Evolutionary conservation across 306 rosid genomes (phyloP).

Genomic region (Gastrolobium villosum): DNA sequence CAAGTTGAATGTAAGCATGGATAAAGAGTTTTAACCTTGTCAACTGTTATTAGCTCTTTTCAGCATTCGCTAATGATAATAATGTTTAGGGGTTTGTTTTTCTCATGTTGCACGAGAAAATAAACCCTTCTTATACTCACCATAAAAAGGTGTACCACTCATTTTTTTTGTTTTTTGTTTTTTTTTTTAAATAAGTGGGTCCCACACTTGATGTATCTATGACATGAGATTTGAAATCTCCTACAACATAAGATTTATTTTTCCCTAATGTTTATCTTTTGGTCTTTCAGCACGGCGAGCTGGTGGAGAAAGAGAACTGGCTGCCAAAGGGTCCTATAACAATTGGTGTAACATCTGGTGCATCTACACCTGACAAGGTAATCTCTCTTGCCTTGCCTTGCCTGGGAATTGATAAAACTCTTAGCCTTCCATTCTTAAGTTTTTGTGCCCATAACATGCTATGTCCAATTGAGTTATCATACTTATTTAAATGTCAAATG

Average conservation of each 20-base stretch:
- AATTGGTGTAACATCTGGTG: constrained; percentile 96
- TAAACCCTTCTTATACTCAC: too few species aligned
- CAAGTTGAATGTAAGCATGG: constrained; percentile 76
- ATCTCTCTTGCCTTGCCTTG: constrained; percentile 37
- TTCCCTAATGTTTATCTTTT: constrained; percentile 14
- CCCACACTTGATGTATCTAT: too few species aligned
- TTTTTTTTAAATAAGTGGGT: too few species aligned
- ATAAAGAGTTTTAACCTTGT: constrained; percentile 24
- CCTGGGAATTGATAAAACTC: not conserved
- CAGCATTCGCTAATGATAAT: not conserved
- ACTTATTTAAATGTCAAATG: not conserved
- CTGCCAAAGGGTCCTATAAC: constrained; percentile 87
- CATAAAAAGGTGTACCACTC: too few species aligned
- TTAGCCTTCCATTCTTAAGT: constrained; percentile 27
- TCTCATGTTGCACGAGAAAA: too few species aligned
- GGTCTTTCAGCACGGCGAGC: constrained; percentile 84
- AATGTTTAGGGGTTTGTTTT: too few species aligned
- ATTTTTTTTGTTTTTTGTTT: too few species aligned
- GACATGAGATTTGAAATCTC: too few species aligned
- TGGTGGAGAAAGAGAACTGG: constrained; percentile 92
- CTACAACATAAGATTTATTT: too few species aligned
- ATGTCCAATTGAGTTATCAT: not conserved
- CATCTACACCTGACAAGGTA: constrained; percentile 99
- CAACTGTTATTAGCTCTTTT: constrained; percentile 31
- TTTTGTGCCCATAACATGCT: constrained; percentile 6